Base-by-base conservation (phyloP, 306 rosid species). In the Quercus cerris region DNA sequence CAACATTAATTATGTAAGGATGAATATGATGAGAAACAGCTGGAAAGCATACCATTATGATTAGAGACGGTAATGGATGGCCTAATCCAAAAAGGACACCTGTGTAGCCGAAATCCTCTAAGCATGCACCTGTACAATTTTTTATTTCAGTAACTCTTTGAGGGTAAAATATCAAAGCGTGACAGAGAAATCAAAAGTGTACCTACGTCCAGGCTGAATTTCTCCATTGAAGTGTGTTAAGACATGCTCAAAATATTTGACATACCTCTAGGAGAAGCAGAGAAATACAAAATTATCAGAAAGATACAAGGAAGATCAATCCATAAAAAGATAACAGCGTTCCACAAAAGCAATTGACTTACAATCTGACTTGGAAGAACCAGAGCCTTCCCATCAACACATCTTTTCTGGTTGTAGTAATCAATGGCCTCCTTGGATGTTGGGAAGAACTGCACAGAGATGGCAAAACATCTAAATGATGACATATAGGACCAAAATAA, bases 321-420 rank as follows among this genome's bases (percentile, higher is more conserved):
- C 70, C 28, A 56, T 54, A 68, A 67, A 74, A 63, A 46, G 25
- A 73, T 69, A 68, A 5, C 55, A 73, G 73, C 81, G 74, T 69
- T 17, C 5, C 4, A 55, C 1, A 73, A 73, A 67, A 70, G 22
- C 41, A 66, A 80, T 62, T 66, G 81, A 87, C 98, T 88, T 55
- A 94, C 98, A 78, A 94, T 94, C 85, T 94, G 98, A 88, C 97
- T 92, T 25, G 97, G 97, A 62, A 91, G 93, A 90, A 86, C 90
- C 79, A 94, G 77, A 73, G 94, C 98, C 85, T 86, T 94, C 84
- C 97, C 98, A 85, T 94, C 98, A 52, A 92, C 63, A 56, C 98
- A 94, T 92, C 97, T 88, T 91, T 92, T 94, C 86, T 87, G 91
- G 85, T 94, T 94, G 61, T 82, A 94, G 90, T 83, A 88, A 82